Evolutionary conservation across 129 eudicot genomes (phyloP).

Genomic region (Erigeron canadensis): DNA sequence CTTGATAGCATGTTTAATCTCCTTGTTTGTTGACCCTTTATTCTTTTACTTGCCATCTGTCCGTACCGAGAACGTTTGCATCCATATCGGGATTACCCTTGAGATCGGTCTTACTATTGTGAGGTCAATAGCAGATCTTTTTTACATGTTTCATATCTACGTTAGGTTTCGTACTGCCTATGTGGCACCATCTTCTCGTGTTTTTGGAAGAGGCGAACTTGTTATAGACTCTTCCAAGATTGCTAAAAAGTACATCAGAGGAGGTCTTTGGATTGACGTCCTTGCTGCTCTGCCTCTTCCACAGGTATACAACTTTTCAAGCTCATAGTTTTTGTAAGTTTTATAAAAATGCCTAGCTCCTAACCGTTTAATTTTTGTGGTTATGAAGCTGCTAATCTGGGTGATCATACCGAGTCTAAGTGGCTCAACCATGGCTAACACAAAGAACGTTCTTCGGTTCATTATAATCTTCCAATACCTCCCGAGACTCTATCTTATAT

Average conservation of each 20-base stretch:
- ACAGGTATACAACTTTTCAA: constrained; percentile 55
- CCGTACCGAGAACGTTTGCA: constrained; percentile 40
- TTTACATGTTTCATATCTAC: constrained; percentile 73
- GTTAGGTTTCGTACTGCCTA: constrained; percentile 80
- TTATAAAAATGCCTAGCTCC: constrained; percentile 4
- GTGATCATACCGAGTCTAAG: constrained; percentile 63
- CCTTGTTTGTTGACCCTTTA: constrained; percentile 91
- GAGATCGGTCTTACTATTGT: constrained; percentile 70
- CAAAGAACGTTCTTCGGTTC: constrained; percentile 80
- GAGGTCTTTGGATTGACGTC: constrained; percentile 62
- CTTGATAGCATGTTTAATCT: constrained; percentile 81
- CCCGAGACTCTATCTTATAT: constrained; percentile 79
- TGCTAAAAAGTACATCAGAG: constrained; percentile 52
- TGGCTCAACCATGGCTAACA: constrained; percentile 90
- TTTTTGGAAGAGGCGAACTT: constrained; percentile 97
- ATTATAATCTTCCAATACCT: constrained; percentile 83
- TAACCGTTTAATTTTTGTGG: constrained; percentile 1
- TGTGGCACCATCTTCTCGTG: constrained; percentile 97
- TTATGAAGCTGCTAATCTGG: constrained; percentile 73
- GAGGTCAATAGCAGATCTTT: constrained; percentile 71
- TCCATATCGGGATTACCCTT: constrained; percentile 56
- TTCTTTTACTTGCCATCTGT: constrained; percentile 84
- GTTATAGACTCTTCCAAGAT: constrained; percentile 74
- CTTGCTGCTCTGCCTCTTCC: constrained; percentile 95
- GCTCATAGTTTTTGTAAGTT: background rate